phyloP scores from a whole-genome alignment of 805 yeast genomes.

The Cyberlindnera euphorbiiphila region DNA sequence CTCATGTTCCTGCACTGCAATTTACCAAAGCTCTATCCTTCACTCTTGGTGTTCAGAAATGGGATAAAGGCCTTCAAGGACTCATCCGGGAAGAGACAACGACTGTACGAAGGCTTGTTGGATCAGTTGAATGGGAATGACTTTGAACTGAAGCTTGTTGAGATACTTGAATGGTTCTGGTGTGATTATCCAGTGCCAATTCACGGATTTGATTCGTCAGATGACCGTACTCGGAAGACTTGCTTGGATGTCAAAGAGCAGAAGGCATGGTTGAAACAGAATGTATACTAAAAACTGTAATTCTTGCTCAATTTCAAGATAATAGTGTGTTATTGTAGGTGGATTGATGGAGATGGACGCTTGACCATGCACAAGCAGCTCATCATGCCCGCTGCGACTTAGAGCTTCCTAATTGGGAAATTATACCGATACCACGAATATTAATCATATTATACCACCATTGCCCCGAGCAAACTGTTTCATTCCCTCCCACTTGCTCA shows the following conservation, averaged over 20 bases:
- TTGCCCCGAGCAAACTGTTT: no score
- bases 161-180: slow-evolving; percentile 16
- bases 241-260: slow-evolving; percentile 38
- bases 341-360: no score
- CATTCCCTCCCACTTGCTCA: no score
- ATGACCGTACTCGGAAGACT: slow-evolving; percentile 32
- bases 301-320: no score
- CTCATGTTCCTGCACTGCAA: slow-evolving; percentile 21
- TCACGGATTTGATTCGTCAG: slow-evolving; percentile 26
- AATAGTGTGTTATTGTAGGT: no score
- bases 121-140: slow-evolving; percentile 8
- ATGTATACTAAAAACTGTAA: slow-evolving; percentile 10
- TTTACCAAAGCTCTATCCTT: slow-evolving; percentile 16
- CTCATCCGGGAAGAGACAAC: slow-evolving; percentile 7
- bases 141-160: slow-evolving; percentile 11
- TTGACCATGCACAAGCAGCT: no score
- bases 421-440: no score
- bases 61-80: slow-evolving; percentile 5
- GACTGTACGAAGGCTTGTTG: slow-evolving; percentile 14
- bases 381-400: no score
- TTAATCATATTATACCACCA: no score
- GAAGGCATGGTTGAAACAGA: slow-evolving; percentile 29
- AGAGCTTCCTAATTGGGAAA: no score
- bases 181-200: slow-evolving; percentile 28
- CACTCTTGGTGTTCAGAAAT: slow-evolving; percentile 8